Evolutionary conservation across 495 filamentous ascomycete species (phyloP).

Genomic region (Penicillium simplicissimum): DNA sequence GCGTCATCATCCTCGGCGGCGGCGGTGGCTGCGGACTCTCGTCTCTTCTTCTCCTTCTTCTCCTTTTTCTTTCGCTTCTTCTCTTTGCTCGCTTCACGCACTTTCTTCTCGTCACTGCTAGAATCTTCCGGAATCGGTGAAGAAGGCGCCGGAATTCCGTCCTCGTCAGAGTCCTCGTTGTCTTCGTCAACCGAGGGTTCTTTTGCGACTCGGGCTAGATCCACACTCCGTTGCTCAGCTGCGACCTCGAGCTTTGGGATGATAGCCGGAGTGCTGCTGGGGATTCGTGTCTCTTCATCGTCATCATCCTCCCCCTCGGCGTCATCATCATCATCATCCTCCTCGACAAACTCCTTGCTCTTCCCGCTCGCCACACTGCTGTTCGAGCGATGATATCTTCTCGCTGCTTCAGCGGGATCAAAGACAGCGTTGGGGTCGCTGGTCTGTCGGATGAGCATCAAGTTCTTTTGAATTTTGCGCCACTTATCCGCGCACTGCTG

Average conservation of each 20-base stretch:
- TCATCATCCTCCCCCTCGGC: not conserved
- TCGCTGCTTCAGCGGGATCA: constrained; percentile 16
- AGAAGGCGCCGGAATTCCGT: not conserved
- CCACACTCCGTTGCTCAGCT: not conserved
- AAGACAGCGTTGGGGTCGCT: constrained; percentile 31
- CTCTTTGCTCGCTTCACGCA: constrained; percentile 13
- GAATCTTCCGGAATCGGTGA: not conserved
- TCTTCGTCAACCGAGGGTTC: not conserved
- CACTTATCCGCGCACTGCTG: constrained; percentile 51
- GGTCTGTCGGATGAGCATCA: constrained; percentile 20
- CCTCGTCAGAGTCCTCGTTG: not conserved
- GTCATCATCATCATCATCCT: constrained; percentile 19
- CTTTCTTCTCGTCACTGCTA: constrained; percentile 2
- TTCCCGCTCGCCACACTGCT: constrained; percentile 11
- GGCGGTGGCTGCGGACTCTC: not conserved
- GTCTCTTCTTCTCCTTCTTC: constrained; percentile 10
- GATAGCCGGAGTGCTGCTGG: not conserved
- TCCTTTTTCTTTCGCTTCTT: constrained; percentile 17
- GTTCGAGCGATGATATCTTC: constrained; percentile 9
- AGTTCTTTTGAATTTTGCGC: constrained; percentile 37
- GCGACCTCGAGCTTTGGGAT: constrained; percentile 1
- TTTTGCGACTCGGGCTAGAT: not conserved
- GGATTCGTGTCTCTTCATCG: not conserved
- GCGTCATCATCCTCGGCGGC: not conserved
- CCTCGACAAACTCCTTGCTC: constrained; percentile 28